These are phyloP conservation scores for Yarrowia sp. DNA, from an alignment of 805 yeast genomes.

Conservation along the genomic window DNA sequence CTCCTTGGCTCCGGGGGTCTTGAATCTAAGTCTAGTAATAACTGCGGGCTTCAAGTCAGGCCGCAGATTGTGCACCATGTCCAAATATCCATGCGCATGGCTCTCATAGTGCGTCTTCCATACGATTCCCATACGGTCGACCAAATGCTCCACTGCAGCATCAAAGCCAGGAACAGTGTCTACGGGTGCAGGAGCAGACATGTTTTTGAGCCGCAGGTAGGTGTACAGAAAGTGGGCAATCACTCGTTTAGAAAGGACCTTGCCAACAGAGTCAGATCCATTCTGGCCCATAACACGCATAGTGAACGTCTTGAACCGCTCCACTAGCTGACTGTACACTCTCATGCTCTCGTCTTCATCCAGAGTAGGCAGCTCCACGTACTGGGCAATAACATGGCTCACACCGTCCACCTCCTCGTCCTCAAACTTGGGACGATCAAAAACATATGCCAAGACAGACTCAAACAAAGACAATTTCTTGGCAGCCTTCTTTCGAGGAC, in stretches of 20 bases:
- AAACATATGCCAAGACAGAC: not conserved
- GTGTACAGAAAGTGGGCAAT: not conserved
- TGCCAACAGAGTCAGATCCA: not conserved
- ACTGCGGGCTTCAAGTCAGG: slow-evolving; percentile 16
- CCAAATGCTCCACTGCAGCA: not conserved
- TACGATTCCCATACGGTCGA: not conserved
- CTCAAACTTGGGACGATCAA: not conserved
- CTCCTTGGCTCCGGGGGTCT: not conserved
- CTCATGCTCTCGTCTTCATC: not conserved
- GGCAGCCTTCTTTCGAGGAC: not conserved
- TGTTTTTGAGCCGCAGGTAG: not conserved
- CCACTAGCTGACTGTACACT: not conserved
- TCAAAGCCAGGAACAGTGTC: slow-evolving; percentile 3
- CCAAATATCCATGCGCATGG: slow-evolving; percentile 12
- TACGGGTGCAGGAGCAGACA: not conserved
- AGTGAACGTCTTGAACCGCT: not conserved
- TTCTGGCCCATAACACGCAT: not conserved
- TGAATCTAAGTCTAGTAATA: not conserved
- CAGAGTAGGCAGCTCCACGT: not conserved
- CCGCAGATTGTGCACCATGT: not conserved
- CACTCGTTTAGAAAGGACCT: not conserved
- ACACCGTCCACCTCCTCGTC: not conserved
- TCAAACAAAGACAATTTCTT: not conserved
- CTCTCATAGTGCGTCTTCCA: slow-evolving; percentile 24
- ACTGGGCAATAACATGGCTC: not conserved